Evolutionary conservation across 495 filamentous ascomycete genomes (phyloP), one percentile per base, ranked within the genome.

Genomic region (Hypoxylon trugodes): DNA sequence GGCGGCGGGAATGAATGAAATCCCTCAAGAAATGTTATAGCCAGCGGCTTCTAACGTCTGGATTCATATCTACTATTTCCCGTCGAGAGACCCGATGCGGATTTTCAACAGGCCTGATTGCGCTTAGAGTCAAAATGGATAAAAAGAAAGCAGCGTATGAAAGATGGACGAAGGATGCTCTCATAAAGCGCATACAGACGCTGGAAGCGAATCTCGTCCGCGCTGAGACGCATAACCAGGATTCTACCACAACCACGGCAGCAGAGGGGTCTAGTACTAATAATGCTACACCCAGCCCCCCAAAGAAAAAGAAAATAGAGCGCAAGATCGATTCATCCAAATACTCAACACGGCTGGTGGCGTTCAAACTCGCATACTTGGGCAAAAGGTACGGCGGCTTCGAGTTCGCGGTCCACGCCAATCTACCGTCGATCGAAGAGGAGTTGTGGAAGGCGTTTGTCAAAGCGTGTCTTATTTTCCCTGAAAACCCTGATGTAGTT

Each of bases 311-410:
- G 26, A 80, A 78, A 49, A 69, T 73, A 12, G 53, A 45, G 38
- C 79, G 84, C 51, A 75, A 79, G 55, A 86, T 96, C 65, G 90
- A 97, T 70, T 85, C 90, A 4, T 85, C 87, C 1, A 90, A 88
- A 68, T 96, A 97, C 77, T 79, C 82, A 26, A 97, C 91, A 16
- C 85, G 96, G 16, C 82, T 87, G 49, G 89, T 98, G 36, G 95
- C 96, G 15, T 80, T 98, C 21, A 98, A 97, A 70, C 86, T 98
- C 35, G 92, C 95, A 38, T 98, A 98, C 77, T 80, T 98, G 13
- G 95, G 95, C 28, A 89, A 90, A 65, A 80, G 83, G 50, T 98
- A 97, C 72, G 92, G 93, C 76, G 96, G 95, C 2, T 92, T 93
- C 60, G 95, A 98, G 77, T 87, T 91, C 76, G 86, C 91, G 61